A percentile compares a stretch with the other conserved stretches of the same genome.
These are phyloP conservation scores for Fusarium chlamydosporum DNA, from an alignment of 2,329 filamentous ascomycete genomes.

Conservation along the genomic window DNA sequence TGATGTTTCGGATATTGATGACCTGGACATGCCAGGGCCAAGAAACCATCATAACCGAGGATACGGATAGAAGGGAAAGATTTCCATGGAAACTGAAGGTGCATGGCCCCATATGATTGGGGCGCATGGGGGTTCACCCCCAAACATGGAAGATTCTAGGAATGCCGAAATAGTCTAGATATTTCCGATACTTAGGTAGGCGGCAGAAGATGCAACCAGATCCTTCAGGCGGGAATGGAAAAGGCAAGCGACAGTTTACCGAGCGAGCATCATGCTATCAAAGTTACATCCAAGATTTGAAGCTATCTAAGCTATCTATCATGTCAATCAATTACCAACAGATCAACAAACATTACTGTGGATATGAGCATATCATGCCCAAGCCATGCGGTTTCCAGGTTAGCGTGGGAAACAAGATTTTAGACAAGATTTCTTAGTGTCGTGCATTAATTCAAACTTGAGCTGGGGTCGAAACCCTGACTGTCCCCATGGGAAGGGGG, in stretches of 20 bases:
- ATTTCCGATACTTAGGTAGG: neutral
- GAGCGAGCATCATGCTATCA: neutral
- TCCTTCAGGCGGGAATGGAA: neutral
- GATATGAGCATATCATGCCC: neutral
- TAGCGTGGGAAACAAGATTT: slow-evolving; percentile 18
- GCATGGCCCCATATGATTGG: slow-evolving; percentile 10
- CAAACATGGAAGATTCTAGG: slow-evolving; percentile 17
- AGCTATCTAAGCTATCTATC: neutral
- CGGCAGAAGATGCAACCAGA: neutral
- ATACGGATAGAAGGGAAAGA: slow-evolving; percentile 5
- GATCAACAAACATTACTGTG: slow-evolving; percentile 12
- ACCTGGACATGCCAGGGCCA: neutral
- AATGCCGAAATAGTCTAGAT: neutral
- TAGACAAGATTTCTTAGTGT: slow-evolving; percentile 22
- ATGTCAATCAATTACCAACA: slow-evolving; percentile 10
- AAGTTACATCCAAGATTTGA: slow-evolving; percentile 10
- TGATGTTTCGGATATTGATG: neutral
- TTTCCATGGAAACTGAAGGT: slow-evolving; percentile 4
- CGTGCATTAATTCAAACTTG: slow-evolving; percentile 14
- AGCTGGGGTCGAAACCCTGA: slow-evolving; percentile 15
- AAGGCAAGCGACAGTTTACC: neutral
- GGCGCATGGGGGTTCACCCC: slow-evolving; percentile 4
- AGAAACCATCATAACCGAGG: slow-evolving; percentile 8
- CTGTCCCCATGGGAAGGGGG: slow-evolving; percentile 1
- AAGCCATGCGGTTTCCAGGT: neutral